A percentile compares a stretch with the other conserved stretches of the same genome.
Conservation (phyloP, 2,329 filamentous ascomycete species). For the Ophiostoma quercus region DNA sequence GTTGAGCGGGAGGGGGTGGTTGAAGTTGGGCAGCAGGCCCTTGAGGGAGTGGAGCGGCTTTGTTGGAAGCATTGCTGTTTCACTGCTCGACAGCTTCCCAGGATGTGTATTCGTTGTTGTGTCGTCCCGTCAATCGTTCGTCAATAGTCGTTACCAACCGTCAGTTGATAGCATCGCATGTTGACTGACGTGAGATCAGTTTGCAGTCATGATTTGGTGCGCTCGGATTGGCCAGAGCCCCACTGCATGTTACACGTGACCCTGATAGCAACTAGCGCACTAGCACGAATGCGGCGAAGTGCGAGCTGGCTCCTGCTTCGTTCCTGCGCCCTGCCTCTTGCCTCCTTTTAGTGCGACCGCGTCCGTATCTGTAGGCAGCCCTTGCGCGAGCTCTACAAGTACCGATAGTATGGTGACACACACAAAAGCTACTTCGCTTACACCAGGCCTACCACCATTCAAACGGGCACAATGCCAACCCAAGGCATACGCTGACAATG, state of each 20-base stretch:
- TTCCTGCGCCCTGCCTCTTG: constrained; percentile 17
- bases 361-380: neutral
- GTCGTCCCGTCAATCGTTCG: neutral
- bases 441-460: neutral
- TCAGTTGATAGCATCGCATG: neutral
- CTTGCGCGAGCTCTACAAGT: neutral
- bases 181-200: neutral
- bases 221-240: constrained; percentile 12
- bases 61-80: constrained; percentile 35
- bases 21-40: constrained; percentile 42
- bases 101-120: neutral
- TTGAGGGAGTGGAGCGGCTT: constrained; percentile 38
- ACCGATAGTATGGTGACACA: neutral
- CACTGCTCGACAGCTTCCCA: neutral
- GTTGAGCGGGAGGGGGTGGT: constrained; percentile 50
- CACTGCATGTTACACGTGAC: constrained; percentile 1
- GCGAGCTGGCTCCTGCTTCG: neutral
- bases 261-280: neutral
- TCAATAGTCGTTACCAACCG: neutral
- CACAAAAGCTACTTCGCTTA: neutral
- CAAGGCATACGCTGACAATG: neutral
- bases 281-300: neutral
- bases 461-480: neutral
- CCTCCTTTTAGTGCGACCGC: constrained; percentile 11
- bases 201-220: neutral